A percentile compares a stretch with the other conserved stretches of the same genome.
Evolutionary conservation across 2,329 filamentous ascomycete genomes (phyloP).

Genomic region (Talaromyces albobiverticillius): DNA sequence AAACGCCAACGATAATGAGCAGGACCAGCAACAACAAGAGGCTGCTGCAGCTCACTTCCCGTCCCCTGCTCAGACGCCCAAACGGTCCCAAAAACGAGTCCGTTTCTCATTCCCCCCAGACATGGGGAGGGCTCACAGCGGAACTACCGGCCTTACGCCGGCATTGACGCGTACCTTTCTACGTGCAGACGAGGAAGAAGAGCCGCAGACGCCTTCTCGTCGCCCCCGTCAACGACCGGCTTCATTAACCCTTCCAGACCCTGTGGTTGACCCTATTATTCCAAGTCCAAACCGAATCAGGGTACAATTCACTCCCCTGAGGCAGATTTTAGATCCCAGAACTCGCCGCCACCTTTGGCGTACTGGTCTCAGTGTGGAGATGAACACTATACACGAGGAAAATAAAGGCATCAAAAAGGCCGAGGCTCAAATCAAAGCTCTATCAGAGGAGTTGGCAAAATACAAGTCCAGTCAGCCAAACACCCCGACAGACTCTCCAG

Average conservation of each 20-base stretch:
- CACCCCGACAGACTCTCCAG: too few species aligned
- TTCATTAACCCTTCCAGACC: constrained; percentile 25
- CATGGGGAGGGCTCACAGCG: background rate
- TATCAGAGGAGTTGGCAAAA: constrained; percentile 25
- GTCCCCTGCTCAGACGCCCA: constrained; percentile 23
- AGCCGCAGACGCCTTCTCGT: constrained; percentile 26
- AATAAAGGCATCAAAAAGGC: constrained; percentile 29
- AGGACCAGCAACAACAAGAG: background rate
- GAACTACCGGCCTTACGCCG: constrained; percentile 46
- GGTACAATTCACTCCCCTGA: constrained; percentile 46
- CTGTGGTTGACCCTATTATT: constrained; percentile 21
- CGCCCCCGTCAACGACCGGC: constrained; percentile 32
- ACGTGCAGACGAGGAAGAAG: constrained; percentile 14
- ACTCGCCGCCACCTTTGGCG: constrained; percentile 43
- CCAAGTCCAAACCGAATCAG: constrained; percentile 22
- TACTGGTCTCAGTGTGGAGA: constrained; percentile 46
- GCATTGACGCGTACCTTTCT: constrained; percentile 36
- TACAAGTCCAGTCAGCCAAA: constrained; percentile 23
- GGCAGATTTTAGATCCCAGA: constrained; percentile 42
- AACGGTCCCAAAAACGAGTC: constrained; percentile 39
- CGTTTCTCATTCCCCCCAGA: constrained; percentile 49
- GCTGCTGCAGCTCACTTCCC: background rate
- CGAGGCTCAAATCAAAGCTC: constrained; percentile 25
- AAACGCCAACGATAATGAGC: background rate
- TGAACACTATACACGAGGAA: constrained; percentile 43